Conservation (phyloP, 2,329 filamentous ascomycete species). For the Blastomyces gilchristii region DNA sequence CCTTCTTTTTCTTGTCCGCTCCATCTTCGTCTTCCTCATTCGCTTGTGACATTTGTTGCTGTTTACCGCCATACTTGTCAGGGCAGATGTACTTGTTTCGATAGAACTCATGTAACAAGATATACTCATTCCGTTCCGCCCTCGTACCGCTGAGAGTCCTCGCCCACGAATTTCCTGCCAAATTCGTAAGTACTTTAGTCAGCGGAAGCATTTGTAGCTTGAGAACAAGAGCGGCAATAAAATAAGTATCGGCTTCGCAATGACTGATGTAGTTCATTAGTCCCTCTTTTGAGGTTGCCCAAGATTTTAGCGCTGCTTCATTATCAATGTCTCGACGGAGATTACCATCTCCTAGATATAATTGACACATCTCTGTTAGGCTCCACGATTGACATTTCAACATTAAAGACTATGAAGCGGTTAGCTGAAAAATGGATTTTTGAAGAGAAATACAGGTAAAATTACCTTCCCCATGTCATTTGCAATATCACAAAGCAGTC, state of each 20-base stretch:
- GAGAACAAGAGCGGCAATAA: constrained; percentile 81
- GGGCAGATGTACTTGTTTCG: constrained; percentile 97
- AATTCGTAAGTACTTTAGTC: constrained; percentile 88
- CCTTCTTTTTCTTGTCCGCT: constrained; percentile 81
- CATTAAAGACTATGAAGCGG: constrained; percentile 60
- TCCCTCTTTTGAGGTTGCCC: constrained; percentile 73
- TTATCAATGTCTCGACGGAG: constrained; percentile 77
- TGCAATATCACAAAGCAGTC: constrained; percentile 82
- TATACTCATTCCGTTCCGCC: constrained; percentile 97
- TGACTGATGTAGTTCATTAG: constrained; percentile 90
- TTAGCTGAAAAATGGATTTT: constrained; percentile 18
- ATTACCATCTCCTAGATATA: constrained; percentile 68
- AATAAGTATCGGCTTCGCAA: constrained; percentile 91
- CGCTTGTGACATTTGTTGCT: constrained; percentile 61
- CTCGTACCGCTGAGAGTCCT: constrained; percentile 90
- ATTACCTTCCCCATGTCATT: constrained; percentile 82
- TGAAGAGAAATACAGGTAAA: constrained; percentile 9
- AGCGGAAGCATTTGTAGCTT: constrained; percentile 85
- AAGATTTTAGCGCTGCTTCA: constrained; percentile 74
- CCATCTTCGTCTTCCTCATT: constrained; percentile 60
- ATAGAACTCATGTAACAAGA: constrained; percentile 93
- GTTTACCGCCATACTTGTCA: constrained; percentile 78
- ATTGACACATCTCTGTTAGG: constrained; percentile 90
- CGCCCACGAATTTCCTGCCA: constrained; percentile 97
- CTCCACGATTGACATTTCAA: constrained; percentile 96